These are phyloP conservation scores for Yamadazyma songkhlaensis DNA, from an alignment of 1,139 yeast genomes.

Conservation along the genomic window DNA sequence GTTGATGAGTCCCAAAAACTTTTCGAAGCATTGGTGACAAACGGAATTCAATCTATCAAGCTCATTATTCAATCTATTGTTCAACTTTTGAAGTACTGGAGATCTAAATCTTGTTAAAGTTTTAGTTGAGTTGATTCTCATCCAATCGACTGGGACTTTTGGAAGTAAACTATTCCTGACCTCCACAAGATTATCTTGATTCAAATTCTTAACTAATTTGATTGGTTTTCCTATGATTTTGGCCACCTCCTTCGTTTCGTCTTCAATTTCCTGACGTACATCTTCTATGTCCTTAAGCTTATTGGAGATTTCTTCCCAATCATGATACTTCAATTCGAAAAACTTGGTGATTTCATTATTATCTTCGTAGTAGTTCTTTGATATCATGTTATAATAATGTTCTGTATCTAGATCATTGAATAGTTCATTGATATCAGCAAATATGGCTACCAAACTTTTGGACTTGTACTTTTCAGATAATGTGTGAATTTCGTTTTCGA, in stretches of 20 bases:
- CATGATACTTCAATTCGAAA: slow-evolving; percentile 44
- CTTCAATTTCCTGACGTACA: slow-evolving; percentile 43
- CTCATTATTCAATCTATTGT: slow-evolving; percentile 57
- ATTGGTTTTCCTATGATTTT: slow-evolving; percentile 54
- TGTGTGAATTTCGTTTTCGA: slow-evolving; percentile 19
- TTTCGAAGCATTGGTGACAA: slow-evolving; percentile 54
- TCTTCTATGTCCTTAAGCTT: slow-evolving; percentile 42
- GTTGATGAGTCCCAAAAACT: slow-evolving; percentile 48
- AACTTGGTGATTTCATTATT: slow-evolving; percentile 47
- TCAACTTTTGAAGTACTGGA: slow-evolving; percentile 50
- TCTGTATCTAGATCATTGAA: slow-evolving; percentile 19
- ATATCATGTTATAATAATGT: slow-evolving; percentile 50
- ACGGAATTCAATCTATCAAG: slow-evolving; percentile 55
- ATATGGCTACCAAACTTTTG: slow-evolving; percentile 21
- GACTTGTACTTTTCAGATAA: slow-evolving; percentile 17
- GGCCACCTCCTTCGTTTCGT: slow-evolving; percentile 49
- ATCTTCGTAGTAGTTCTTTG: slow-evolving; percentile 42
- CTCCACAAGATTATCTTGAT: slow-evolving; percentile 72
- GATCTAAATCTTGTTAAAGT: slow-evolving; percentile 71
- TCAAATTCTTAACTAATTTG: slow-evolving; percentile 51
- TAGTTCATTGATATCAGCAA: slow-evolving; percentile 19
- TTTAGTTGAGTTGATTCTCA: slow-evolving; percentile 70
- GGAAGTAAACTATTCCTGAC: slow-evolving; percentile 58
- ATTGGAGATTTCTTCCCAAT: slow-evolving; percentile 38
- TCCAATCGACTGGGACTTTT: slow-evolving; percentile 69